These are phyloP conservation scores for Biscogniauxia marginata DNA, from an alignment of 2,329 filamentous ascomycete species.

Conservation along the genomic window DNA sequence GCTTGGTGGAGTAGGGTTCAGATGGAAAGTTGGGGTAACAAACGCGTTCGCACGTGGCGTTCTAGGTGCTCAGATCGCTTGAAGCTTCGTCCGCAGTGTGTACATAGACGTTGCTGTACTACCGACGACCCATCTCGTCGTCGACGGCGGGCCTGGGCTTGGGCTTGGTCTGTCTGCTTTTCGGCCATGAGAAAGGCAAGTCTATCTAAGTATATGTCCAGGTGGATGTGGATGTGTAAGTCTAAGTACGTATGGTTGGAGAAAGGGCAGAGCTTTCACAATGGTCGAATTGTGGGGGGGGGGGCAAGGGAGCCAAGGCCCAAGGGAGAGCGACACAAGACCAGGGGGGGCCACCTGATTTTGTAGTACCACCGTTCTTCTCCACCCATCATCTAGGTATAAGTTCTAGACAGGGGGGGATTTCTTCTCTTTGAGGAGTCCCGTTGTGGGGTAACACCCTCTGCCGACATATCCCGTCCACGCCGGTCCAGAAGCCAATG, in stretches of 20 bases:
- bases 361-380: conserved; percentile 16
- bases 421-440: conserved; percentile 13
- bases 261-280: conserved; percentile 20
- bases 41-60: conserved; percentile 46
- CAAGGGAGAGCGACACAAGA: conserved; percentile 17
- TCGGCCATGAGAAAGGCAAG: conserved; percentile 24
- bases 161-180: conserved; percentile 30
- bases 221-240: background rate
- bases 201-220: background rate
- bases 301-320: conserved; percentile 7
- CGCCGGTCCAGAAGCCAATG: conserved; percentile 22
- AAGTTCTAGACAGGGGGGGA: background rate
- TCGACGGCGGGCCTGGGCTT: conserved; percentile 24
- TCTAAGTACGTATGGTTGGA: conserved; percentile 12
- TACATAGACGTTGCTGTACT: conserved; percentile 34
- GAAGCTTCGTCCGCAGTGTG: conserved; percentile 43
- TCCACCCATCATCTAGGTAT: background rate
- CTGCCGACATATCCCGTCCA: conserved; percentile 25
- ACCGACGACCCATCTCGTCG: conserved; percentile 31
- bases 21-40: conserved; percentile 33
- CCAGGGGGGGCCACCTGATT: conserved; percentile 27
- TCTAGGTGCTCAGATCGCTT: conserved; percentile 47
- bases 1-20: conserved; percentile 16
- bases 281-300: conserved; percentile 14
- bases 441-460: conserved; percentile 23